These are phyloP conservation scores for Hansenula sp. DNA, from an alignment of 1,139 yeast genomes.

Conservation along the genomic window DNA sequence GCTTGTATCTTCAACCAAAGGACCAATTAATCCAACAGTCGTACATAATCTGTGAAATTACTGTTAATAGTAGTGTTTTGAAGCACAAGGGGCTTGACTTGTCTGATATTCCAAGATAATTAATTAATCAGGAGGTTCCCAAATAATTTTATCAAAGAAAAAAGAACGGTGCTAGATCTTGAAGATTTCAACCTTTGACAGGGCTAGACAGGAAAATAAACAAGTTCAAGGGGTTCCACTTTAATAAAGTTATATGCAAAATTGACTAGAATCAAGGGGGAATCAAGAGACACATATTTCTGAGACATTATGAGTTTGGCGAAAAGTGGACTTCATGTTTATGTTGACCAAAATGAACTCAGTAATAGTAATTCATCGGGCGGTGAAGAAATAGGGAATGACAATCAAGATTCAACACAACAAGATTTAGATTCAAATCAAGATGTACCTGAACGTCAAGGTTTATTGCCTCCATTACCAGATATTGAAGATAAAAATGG, in stretches of 20 bases:
- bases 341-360: not conserved
- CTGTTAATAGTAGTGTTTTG: no score
- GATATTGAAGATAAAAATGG: slow-evolving; percentile 1
- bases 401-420: not conserved
- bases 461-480: slow-evolving; percentile 15
- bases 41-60: no score
- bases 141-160: no score
- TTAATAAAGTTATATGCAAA: no score
- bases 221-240: no score
- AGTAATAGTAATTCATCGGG: not conserved
- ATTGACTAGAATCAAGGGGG: not conserved
- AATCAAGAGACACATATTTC: not conserved
- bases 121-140: no score
- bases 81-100: no score
- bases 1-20: not conserved
- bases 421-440: not conserved
- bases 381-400: not conserved
- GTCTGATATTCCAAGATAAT: no score
- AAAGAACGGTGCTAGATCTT: no score
- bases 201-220: no score
- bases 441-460: slow-evolving; percentile 10
- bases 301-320: not conserved
- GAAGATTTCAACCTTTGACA: no score
- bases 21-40: no score
- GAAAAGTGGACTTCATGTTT: not conserved